Percentiles rank a stretch among this genome's conserved stretches.
These are phyloP conservation scores for Ogataea saltuana DNA, from an alignment of 805 yeast genomes.

Conservation along the genomic window DNA sequence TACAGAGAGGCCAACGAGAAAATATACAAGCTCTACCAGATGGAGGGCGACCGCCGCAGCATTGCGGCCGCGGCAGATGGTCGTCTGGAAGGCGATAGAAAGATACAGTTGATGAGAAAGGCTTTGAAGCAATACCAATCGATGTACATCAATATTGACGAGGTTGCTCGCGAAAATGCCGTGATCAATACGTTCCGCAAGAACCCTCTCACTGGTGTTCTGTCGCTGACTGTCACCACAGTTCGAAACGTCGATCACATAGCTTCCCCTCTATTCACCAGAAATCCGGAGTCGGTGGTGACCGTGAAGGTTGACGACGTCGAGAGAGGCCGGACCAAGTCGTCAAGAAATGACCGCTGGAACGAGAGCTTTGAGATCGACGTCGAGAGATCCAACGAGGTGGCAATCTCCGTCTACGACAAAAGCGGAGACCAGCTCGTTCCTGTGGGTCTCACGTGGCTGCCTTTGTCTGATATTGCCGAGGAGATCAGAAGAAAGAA, in stretches of 20 bases:
- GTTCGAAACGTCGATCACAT: slow-evolving; percentile 92
- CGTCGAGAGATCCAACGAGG: slow-evolving; percentile 89
- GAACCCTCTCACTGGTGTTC: slow-evolving; percentile 79
- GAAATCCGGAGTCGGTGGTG: slow-evolving; percentile 77
- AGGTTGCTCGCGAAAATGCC: slow-evolving; percentile 64
- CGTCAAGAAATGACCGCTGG: slow-evolving; percentile 78
- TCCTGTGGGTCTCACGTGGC: slow-evolving; percentile 94
- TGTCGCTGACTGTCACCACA: slow-evolving; percentile 71
- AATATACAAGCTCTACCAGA: slow-evolving; percentile 77
- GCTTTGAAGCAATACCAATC: slow-evolving; percentile 87
- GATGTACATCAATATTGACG: slow-evolving; percentile 74
- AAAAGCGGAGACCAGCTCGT: slow-evolving; percentile 62
- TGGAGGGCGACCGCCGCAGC: slow-evolving; percentile 87
- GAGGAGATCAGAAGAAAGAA: slow-evolving; percentile 93
- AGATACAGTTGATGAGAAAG: slow-evolving; percentile 79
- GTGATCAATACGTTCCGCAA: slow-evolving; percentile 71
- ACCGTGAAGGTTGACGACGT: slow-evolving; percentile 87
- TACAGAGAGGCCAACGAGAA: slow-evolving; percentile 92
- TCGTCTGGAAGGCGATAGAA: slow-evolving; percentile 76
- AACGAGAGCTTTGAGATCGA: slow-evolving; percentile 77
- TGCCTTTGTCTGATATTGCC: slow-evolving; percentile 83
- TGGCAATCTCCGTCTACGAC: slow-evolving; percentile 86
- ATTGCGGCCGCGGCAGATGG: slow-evolving; percentile 90
- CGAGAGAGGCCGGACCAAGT: slow-evolving; percentile 72
- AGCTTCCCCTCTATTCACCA: slow-evolving; percentile 75